Evolutionary conservation across 2,329 filamentous ascomycete genomes (phyloP), one percentile per base, ranked within the genome.

Genomic region (Kalaharituber pfeilii): DNA sequence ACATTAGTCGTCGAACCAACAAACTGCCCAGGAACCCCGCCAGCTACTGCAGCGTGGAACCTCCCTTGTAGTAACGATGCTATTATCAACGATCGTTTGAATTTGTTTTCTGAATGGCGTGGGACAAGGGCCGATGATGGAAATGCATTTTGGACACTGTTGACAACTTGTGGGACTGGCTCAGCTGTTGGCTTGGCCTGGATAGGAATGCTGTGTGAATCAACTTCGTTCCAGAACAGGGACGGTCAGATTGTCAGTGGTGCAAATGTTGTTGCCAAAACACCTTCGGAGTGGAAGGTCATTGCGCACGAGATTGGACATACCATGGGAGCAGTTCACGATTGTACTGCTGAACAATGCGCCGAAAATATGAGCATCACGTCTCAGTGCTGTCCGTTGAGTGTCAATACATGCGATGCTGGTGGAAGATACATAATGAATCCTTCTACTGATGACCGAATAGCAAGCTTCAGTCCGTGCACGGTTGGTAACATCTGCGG

Each of bases 281-380:
- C 86, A 0, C 75, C 77, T 22, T 82, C 79, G 2, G 88, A 94
- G 66, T 96, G 89, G 89, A 87, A 95, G 67, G 84, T 96, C 56
- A 86, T 96, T 68, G 89, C 89, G 27, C 89, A 96, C 66, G 89
- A 96, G 69, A 81, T 82, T 2, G 89, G 88, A 1, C 89, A 96
- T 67, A 96, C 87, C 0, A 96, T 94, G 67, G 89, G 89, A 47
- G 91, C 89, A 4, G 86, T 95, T 8, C 91, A 98, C 68, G 91
- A 98, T 69, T 98, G 91, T 68, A 83, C 79, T 2, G 66, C 72
- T 0, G 58, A 68, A 11, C 56, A 56, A 20, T 65, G 67, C 67
- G 5, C 66, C 67, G 8, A 68, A 66, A 61, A 52, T 15, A 60
- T 52, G 13, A 57, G 58, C 24, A 53, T 55, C 24, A 57, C 62